A percentile compares a stretch with the other conserved stretches of the same genome.
Conservation (phyloP, 768 basidiomycete genomes). For the Russula earlei region DNA sequence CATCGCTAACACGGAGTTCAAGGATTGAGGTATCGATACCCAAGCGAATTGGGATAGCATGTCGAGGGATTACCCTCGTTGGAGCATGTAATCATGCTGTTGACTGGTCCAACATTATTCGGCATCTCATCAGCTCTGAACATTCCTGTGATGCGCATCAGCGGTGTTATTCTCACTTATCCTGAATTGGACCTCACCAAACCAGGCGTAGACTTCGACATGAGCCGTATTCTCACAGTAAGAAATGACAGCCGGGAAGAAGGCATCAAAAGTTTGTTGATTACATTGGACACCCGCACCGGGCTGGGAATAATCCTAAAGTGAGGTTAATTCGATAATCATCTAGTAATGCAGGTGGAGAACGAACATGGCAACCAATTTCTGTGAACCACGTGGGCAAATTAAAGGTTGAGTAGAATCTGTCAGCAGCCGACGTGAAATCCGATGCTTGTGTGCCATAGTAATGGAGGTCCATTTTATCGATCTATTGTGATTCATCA, state of each 20-base stretch:
- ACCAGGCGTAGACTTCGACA: slow-evolving; percentile 41
- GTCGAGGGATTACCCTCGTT: not conserved
- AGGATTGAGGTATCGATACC: slow-evolving; percentile 35
- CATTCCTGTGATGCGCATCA: slow-evolving; percentile 29
- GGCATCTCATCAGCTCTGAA: slow-evolving; percentile 36
- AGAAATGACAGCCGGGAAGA: too few species aligned
- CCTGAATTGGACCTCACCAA: slow-evolving; percentile 36
- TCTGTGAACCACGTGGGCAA: slow-evolving; percentile 55
- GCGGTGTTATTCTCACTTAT: not conserved
- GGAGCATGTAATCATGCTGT: slow-evolving; percentile 22
- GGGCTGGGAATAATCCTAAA: slow-evolving; percentile 56
- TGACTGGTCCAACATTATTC: slow-evolving; percentile 41
- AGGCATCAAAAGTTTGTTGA: too few species aligned
- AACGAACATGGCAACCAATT: slow-evolving; percentile 50
- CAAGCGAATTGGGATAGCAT: slow-evolving; percentile 41
- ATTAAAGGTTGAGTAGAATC: slow-evolving; percentile 37
- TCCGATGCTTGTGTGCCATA: slow-evolving; percentile 46
- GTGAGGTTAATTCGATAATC: not conserved
- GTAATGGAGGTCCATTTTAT: slow-evolving; percentile 53
- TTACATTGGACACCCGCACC: too few species aligned
- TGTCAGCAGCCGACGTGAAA: slow-evolving; percentile 43
- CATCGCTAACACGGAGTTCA: not conserved
- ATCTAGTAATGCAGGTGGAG: not conserved
- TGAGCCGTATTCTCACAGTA: too few species aligned
- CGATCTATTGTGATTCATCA: slow-evolving; percentile 34